Evolutionary conservation across 225 moss, liverwort and hornwort species (phyloP).

Genomic region (Rhytidiadelphus loreus): DNA sequence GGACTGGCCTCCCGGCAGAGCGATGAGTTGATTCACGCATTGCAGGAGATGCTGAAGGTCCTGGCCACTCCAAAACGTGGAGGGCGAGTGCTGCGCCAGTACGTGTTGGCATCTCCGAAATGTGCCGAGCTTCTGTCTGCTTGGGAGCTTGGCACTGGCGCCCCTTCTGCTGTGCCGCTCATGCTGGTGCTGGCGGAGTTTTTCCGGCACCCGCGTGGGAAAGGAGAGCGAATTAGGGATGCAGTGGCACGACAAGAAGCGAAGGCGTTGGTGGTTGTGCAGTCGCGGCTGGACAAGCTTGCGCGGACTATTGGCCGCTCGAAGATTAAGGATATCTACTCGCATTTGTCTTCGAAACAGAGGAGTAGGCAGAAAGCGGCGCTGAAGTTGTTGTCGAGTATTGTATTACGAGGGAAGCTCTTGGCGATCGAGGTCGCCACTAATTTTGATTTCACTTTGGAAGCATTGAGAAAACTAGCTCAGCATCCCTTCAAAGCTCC

Average conservation of each 20-base stretch:
- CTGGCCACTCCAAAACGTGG: slow-evolving; percentile 36
- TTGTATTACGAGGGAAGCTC: slow-evolving; percentile 77
- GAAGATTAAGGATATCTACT: slow-evolving; percentile 74
- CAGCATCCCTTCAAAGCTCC: slow-evolving; percentile 42
- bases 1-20: slow-evolving; percentile 56
- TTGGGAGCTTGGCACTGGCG: slow-evolving; percentile 58
- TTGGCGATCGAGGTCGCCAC: slow-evolving; percentile 80
- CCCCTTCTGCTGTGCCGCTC: slow-evolving; percentile 66
- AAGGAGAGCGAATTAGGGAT: slow-evolving; percentile 1
- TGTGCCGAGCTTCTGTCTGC: slow-evolving; percentile 67
- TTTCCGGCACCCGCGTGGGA: slow-evolving; percentile 48
- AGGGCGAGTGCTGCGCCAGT: slow-evolving; percentile 55
- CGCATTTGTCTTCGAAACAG: slow-evolving; percentile 81
- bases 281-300: slow-evolving; percentile 73
- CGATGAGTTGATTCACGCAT: slow-evolving; percentile 36
- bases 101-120: slow-evolving; percentile 77
- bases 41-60: slow-evolving; percentile 58
- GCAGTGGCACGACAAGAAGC: neutral
- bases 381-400: slow-evolving; percentile 55
- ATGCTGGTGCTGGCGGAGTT: slow-evolving; percentile 64
- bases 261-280: slow-evolving; percentile 32
- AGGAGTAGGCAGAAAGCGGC: slow-evolving; percentile 77
- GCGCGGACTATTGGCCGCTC: slow-evolving; percentile 59
- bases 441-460: slow-evolving; percentile 84
- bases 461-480: slow-evolving; percentile 68